Evolutionary conservation across 345 rosid genomes (phyloP), one percentile per base, ranked within the genome.

Genomic region (Clausena lansium): DNA sequence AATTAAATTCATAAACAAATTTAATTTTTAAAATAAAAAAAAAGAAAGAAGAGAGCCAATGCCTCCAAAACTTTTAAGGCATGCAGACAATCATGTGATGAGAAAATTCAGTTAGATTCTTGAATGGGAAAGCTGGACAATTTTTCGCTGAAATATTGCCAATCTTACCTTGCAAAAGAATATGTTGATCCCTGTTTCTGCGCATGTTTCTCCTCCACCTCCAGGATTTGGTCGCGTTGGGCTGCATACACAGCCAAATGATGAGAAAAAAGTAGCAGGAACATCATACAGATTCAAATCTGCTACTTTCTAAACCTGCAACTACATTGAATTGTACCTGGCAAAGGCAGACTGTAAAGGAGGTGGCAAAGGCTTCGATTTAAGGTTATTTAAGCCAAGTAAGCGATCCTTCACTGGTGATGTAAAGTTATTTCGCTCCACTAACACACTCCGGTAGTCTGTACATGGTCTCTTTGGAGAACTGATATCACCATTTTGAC

Each of bases 181-280:
- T 72, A 96, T 87, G 83, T 80, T 90, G 80, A 94, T 91, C 66
- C 92, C 98, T 52, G 98, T 94, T 87, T 96, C 99, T 28, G 98
- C 99, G 79, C 97, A 96, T 70, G 99, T 96, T 90, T 94, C 99
- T 74, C 99, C 99, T 77, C 97, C 97, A 39, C 99, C 93, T 80
- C 97, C 97, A 6, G 98, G 99, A 83, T 83, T 88, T 74, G 95
- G 98, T 60, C 97, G 91, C 52, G 95, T 94, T 32, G 99, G 99
- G 86, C 99, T 96, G 87, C 73, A 74, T 52, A 75, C 17, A 77
- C 19, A 66, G 17, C 62, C 79, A 78, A 55, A 60, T n/a, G 25
- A 32, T 71, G 36, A 67, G 70, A 58, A 30, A 50, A 33, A 38
- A 45, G n/a, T 79, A 73, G 60, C 64, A 71, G 55, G 73, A 38